Conservation (phyloP, 1,284 basidiomycete species). For the Ustilago trichophora region DNA sequence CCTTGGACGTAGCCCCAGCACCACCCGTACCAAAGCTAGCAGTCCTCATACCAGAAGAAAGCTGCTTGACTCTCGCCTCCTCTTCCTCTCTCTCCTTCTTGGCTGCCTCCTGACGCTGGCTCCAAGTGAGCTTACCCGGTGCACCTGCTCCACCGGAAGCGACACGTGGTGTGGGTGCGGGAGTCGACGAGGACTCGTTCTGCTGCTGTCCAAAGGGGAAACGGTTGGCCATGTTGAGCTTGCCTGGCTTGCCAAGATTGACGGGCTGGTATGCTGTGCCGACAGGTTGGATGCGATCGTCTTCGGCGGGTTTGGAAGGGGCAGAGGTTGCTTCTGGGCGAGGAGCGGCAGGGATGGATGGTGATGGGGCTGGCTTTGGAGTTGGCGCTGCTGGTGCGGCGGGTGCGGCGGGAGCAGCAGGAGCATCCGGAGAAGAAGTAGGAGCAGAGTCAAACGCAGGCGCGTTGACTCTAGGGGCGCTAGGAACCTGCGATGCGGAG, state of each 20-base stretch:
- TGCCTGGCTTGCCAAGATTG: constrained; percentile 61
- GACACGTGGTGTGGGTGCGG: constrained; percentile 35
- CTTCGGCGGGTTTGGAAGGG: constrained; percentile 54
- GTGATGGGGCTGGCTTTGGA: constrained; percentile 12
- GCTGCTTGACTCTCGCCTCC: constrained; percentile 36
- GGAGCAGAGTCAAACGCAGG: constrained; percentile 36
- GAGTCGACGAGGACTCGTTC: constrained; percentile 17
- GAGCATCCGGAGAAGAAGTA: too few species aligned
- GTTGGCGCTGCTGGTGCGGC: too few species aligned
- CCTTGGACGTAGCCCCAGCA: constrained; percentile 15
- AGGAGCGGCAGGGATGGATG: constrained; percentile 27
- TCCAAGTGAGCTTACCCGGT: constrained; percentile 63
- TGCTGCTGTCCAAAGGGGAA: constrained; percentile 56
- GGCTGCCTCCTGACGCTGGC: constrained; percentile 62
- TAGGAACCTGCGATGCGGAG: constrained; percentile 20
- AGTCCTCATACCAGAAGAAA: constrained; percentile 27
- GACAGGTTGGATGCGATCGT: constrained; percentile 63
- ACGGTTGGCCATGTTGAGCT: constrained; percentile 60
- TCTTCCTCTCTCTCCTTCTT: constrained; percentile 59
- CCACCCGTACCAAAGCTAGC: too few species aligned
- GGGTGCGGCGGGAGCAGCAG: too few species aligned
- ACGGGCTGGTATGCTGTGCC: constrained; percentile 64
- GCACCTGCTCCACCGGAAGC: constrained; percentile 42
- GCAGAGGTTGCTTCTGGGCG: constrained; percentile 19
- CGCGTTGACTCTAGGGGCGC: constrained; percentile 27